phyloP scores from a whole-genome alignment of 2,329 filamentous ascomycete species.

The Exophiala dermatitidis region DNA sequence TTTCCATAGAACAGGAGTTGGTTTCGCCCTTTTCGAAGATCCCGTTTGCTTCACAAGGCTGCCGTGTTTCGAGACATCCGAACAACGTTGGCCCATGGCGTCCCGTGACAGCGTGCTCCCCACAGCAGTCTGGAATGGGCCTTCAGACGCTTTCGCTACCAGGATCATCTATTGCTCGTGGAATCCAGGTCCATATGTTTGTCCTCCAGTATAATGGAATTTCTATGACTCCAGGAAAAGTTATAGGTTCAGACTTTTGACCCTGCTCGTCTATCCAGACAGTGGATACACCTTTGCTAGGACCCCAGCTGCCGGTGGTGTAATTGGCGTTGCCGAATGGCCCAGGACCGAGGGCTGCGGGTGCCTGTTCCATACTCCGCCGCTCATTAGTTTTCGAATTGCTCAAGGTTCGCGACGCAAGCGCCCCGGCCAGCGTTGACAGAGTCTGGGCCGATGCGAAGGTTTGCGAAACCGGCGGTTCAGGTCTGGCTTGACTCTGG shows the following conservation, averaged over 20 bases:
- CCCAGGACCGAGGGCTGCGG: conserved; percentile 5
- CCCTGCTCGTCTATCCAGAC: conserved; percentile 7
- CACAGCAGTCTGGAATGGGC: background rate
- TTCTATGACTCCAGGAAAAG: conserved; percentile 5
- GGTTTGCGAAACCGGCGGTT: background rate
- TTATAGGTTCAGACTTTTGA: background rate
- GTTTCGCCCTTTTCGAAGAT: too few species aligned
- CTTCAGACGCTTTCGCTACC: background rate
- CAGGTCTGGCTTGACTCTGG: background rate
- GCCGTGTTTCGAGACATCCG: too few species aligned
- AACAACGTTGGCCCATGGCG: too few species aligned
- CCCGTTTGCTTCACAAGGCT: too few species aligned
- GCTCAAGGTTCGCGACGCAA: background rate
- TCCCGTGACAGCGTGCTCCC: too few species aligned
- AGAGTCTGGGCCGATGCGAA: background rate
- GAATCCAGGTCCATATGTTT: conserved; percentile 7
- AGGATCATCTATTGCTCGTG: background rate
- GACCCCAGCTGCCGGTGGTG: conserved; percentile 9
- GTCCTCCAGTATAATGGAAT: conserved; percentile 4
- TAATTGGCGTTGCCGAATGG: conserved; percentile 7
- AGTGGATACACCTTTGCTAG: conserved; percentile 5
- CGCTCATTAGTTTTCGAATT: background rate
- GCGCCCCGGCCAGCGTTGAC: background rate
- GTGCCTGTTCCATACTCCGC: background rate
- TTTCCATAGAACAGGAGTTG: too few species aligned